Conservation (phyloP, 805 yeast genomes). For the Priceomyces fermenticarens region DNA sequence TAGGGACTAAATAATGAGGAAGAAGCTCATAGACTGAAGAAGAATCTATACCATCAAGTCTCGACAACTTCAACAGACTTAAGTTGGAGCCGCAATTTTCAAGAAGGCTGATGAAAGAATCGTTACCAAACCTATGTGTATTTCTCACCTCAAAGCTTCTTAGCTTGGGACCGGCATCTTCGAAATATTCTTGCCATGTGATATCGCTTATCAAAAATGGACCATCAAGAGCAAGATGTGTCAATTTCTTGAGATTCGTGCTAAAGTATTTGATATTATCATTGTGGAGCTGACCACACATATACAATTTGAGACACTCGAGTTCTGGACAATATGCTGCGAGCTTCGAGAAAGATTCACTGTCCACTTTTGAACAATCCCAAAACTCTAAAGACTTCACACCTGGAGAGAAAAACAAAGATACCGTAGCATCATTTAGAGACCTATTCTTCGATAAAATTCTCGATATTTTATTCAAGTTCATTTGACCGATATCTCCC, state of each 20-base stretch:
- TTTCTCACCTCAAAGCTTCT: constrained; percentile 62
- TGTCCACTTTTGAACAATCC: constrained; percentile 85
- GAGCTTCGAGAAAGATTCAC: constrained; percentile 62
- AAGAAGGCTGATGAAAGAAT: constrained; percentile 58
- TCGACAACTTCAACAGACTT: constrained; percentile 55
- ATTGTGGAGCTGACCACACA: constrained; percentile 92
- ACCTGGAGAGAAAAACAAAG: constrained; percentile 66
- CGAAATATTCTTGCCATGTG: constrained; percentile 77
- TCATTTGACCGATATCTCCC: constrained; percentile 81
- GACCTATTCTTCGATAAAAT: constrained; percentile 83
- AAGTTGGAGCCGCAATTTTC: constrained; percentile 56
- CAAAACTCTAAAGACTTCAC: constrained; percentile 65
- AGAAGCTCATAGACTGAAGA: constrained; percentile 57
- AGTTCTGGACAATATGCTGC: constrained; percentile 79
- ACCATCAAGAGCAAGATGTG: constrained; percentile 71
- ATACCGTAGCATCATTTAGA: constrained; percentile 65
- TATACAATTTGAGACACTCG: constrained; percentile 62
- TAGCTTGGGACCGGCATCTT: constrained; percentile 51
- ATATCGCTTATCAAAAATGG: constrained; percentile 78
- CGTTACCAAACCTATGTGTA: constrained; percentile 79
- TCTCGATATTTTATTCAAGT: constrained; percentile 66
- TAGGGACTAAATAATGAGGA: constrained; percentile 53
- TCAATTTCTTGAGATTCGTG: constrained; percentile 54
- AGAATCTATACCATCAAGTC: constrained; percentile 70
- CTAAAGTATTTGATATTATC: constrained; percentile 65